Evolutionary conservation across 2,329 filamentous ascomycete species (phyloP), one percentile per base, ranked within the genome.

Genomic region (Sphaerostilbella broomeana): DNA sequence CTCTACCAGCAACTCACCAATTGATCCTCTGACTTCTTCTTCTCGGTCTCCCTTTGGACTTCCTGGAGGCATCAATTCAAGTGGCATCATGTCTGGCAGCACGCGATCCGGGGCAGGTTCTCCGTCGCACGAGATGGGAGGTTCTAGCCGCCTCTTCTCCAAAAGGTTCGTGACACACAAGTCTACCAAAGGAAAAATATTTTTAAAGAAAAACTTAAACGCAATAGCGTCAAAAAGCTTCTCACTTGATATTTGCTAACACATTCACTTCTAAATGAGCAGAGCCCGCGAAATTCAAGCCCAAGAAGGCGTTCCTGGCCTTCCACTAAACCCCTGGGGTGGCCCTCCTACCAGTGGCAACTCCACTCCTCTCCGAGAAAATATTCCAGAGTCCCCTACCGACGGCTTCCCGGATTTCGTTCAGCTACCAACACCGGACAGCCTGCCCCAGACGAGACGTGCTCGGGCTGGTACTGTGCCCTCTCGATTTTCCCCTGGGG

Each of bases 221-320:
- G n/a, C n/a, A n/a, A n/a, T n/a, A n/a, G n/a, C n/a, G n/a, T n/a
- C n/a, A n/a, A n/a, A n/a, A n/a, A n/a, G n/a, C n/a, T n/a, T n/a
- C n/a, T n/a, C n/a, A n/a, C n/a, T n/a, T n/a, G n/a, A n/a, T n/a
- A n/a, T n/a, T n/a, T n/a, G n/a, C 15, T 13, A 30, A 30, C 12
- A 13, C 20, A 9, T 33, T 33, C 11, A 18, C 18, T 18, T 18
- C 16, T 29, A 7, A 13, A 22, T 15, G 21, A 13, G 12, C 27
- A 95, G 90, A 59, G 89, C 92, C 50, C 79, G 92, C 61, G 92
- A 98, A 64, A 95, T 97, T 47, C 90, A 97, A 68, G 89, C 89
- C 39, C 89, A 95, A 67, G 90, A 97, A 74, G 89, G 89, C 36
- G 73, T 95, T 35, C 68, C 70, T 59, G 81, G 72, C 57, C 73